Conservation (phyloP, 1,139 yeast genomes). For the Candida buenavistaensis region DNA sequence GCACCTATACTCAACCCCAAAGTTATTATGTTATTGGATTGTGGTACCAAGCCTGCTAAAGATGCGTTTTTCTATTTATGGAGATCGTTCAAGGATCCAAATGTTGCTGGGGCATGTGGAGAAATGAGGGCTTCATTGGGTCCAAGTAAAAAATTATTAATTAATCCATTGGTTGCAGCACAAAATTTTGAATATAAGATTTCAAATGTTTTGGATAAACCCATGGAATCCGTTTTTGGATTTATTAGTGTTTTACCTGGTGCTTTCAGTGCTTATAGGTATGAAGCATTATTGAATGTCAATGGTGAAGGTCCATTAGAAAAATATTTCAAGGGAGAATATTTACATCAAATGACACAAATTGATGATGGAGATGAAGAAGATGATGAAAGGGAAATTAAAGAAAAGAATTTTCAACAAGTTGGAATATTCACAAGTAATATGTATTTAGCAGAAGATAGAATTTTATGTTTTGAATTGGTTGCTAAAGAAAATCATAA, state of each 20-base stretch:
- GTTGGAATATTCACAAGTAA: constrained; percentile 76
- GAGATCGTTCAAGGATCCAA: constrained; percentile 70
- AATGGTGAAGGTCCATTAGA: constrained; percentile 72
- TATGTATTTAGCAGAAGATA: constrained; percentile 85
- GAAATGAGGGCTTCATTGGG: constrained; percentile 76
- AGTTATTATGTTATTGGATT: constrained; percentile 71
- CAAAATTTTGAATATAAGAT: constrained; percentile 85
- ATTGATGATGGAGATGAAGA: constrained; percentile 29
- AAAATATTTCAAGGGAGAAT: constrained; percentile 79
- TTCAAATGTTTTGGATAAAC: constrained; percentile 80
- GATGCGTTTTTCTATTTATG: constrained; percentile 76
- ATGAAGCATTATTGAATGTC: constrained; percentile 64
- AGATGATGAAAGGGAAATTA: constrained; percentile 45
- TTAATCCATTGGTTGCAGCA: constrained; percentile 79
- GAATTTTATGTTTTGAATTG: constrained; percentile 78
- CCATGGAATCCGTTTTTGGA: constrained; percentile 81
- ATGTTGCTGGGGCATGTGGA: constrained; percentile 89
- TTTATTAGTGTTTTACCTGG: constrained; percentile 83
- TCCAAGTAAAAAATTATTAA: constrained; percentile 48
- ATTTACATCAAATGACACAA: constrained; percentile 52
- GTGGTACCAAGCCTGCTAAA: constrained; percentile 75
- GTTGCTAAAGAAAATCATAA: constrained; percentile 66
- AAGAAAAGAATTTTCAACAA: constrained; percentile 44
- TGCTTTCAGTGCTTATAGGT: constrained; percentile 83
- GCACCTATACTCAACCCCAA: constrained; percentile 69